Evolutionary conservation across 2,329 filamentous ascomycete genomes (phyloP).

Genomic region (Pseudocercospora musae): DNA sequence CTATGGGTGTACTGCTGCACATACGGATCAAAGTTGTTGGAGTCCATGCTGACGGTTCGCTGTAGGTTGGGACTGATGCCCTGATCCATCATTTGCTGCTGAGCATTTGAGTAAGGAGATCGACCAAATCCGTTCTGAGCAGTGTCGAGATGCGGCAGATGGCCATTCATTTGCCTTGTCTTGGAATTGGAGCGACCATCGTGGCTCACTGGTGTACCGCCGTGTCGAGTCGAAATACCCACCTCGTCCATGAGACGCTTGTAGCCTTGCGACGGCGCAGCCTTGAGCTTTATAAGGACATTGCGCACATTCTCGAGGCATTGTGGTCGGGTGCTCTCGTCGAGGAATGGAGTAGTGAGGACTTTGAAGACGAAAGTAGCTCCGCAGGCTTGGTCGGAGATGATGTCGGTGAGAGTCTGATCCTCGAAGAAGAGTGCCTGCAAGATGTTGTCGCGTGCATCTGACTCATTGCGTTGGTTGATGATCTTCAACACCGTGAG

Average conservation of each 20-base stretch:
- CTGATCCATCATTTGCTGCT: constrained; percentile 40
- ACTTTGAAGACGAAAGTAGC: constrained; percentile 98
- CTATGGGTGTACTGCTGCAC: constrained; percentile 39
- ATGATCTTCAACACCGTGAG: constrained; percentile 96
- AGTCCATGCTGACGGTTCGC: constrained; percentile 50
- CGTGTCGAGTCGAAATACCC: constrained; percentile 64
- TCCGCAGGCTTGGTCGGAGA: constrained; percentile 86
- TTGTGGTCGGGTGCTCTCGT: constrained; percentile 81
- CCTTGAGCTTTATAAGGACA: constrained; percentile 85
- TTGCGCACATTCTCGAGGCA: constrained; percentile 90
- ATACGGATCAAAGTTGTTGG: constrained; percentile 47
- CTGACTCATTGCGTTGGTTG: constrained; percentile 92
- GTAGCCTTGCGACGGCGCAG: constrained; percentile 90
- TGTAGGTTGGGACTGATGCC: constrained; percentile 39
- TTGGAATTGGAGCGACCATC: constrained; percentile 37
- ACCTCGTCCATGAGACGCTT: constrained; percentile 99
- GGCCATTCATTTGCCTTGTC: constrained; percentile 32
- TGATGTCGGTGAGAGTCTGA: constrained; percentile 80
- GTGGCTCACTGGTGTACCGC: constrained; percentile 37
- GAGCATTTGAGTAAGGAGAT: constrained; percentile 35
- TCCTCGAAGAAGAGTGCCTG: constrained; percentile 93
- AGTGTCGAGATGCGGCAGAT: constrained; percentile 34
- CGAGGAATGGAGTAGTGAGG: constrained; percentile 93
- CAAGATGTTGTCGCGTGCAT: constrained; percentile 85
- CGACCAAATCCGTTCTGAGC: constrained; percentile 34